These are phyloP conservation scores for Phaffomyces opuntiae DNA, from an alignment of 805 yeast genomes.

Conservation along the genomic window DNA sequence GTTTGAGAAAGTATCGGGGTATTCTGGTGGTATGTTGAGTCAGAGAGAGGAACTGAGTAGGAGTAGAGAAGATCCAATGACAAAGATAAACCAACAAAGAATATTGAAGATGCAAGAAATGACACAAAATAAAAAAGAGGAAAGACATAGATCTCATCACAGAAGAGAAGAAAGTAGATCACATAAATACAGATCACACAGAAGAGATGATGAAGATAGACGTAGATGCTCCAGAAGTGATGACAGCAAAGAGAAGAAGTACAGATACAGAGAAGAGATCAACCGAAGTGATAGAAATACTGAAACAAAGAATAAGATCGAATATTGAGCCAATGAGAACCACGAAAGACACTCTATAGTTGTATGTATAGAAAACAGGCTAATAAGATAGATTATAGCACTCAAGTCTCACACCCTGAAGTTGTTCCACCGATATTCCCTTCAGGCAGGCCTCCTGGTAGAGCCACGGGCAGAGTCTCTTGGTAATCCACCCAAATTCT, in stretches of 20 bases:
- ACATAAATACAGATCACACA: slow-evolving; percentile 2
- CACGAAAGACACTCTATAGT: no score
- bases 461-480: no score
- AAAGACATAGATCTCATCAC: background rate
- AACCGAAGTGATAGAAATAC: background rate
- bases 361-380: no score
- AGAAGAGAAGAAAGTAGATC: background rate
- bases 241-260: background rate
- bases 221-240: background rate
- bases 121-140: background rate
- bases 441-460: no score
- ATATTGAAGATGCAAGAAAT: slow-evolving; percentile 12
- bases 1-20: slow-evolving; percentile 11
- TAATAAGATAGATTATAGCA: no score
- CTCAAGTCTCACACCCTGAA: no score
- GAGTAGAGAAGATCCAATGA: slow-evolving; percentile 44
- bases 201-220: background rate
- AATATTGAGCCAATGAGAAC: background rate
- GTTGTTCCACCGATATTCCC: no score
- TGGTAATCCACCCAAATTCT: no score
- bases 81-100: slow-evolving; percentile 29
- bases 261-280: background rate
- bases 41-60: slow-evolving; percentile 17
- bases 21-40: slow-evolving; percentile 5
- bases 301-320: background rate